phyloP scores from a whole-genome alignment of 1,139 yeast species.

The Protomyces inundatus region DNA sequence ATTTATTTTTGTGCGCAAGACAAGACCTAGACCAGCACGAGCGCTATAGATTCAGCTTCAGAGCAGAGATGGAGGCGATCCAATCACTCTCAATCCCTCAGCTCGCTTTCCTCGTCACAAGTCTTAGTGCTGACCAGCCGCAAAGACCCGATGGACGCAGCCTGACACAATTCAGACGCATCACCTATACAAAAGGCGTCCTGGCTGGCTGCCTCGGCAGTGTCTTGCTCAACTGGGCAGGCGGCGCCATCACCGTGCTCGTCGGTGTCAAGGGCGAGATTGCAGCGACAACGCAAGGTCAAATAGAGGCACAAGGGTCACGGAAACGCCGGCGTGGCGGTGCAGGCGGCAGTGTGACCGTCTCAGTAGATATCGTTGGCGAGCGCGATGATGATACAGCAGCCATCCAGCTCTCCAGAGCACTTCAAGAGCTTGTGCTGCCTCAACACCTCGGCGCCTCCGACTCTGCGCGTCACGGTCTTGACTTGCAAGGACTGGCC shows the following conservation, averaged over 20 bases:
- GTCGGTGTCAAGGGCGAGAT: slow-evolving; percentile 22
- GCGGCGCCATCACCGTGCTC: slow-evolving; percentile 8
- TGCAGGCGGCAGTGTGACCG: not conserved
- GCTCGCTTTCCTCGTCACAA: slow-evolving; percentile 11
- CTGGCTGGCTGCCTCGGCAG: slow-evolving; percentile 15
- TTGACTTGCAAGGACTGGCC: slow-evolving; percentile 7
- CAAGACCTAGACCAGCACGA: no score
- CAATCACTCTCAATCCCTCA: slow-evolving; percentile 14
- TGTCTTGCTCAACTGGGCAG: slow-evolving; percentile 11
- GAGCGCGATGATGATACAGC: slow-evolving; percentile 18
- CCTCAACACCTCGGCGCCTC: not conserved
- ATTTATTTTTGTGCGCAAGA: no score
- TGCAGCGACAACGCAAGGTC: not conserved
- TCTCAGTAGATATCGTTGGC: slow-evolving; percentile 12
- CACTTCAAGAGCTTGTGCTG: not conserved
- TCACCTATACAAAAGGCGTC: slow-evolving; percentile 17
- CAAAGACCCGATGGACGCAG: slow-evolving; percentile 12
- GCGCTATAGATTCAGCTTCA: no score
- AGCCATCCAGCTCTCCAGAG: not conserved
- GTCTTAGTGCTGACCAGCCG: slow-evolving; percentile 8
- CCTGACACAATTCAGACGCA: slow-evolving; percentile 18
- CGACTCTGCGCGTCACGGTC: not conserved
- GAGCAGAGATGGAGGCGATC: not conserved
- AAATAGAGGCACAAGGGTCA: not conserved
- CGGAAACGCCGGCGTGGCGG: not conserved